Conservation (phyloP, 768 basidiomycete species). For the Coprinopsis sp. region DNA sequence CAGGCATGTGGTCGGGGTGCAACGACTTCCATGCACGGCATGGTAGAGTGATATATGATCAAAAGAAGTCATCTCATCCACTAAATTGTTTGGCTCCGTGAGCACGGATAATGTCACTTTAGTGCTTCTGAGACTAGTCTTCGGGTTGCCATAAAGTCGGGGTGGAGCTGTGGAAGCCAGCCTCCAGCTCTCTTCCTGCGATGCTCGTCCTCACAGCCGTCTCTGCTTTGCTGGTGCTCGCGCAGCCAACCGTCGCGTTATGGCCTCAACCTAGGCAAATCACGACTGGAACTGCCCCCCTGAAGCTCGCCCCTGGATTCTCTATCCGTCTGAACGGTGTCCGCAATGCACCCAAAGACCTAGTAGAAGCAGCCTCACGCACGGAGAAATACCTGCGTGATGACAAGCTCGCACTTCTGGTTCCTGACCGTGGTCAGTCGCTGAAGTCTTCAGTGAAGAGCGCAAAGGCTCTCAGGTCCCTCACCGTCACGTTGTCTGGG, state of each 20-base stretch:
- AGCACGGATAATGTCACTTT: no score
- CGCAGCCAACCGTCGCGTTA: constrained; percentile 23
- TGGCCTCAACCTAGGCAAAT: constrained; percentile 41
- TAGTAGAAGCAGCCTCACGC: constrained; percentile 49
- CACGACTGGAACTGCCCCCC: constrained; percentile 34
- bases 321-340: constrained; percentile 41
- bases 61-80: no score
- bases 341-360: constrained; percentile 45
- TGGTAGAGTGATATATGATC: no score
- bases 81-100: no score
- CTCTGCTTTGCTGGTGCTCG: constrained; percentile 17
- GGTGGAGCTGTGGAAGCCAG: no score
- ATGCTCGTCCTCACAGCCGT: constrained; percentile 8
- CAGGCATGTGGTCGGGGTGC: no score
- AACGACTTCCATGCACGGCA: no score
- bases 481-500: constrained; percentile 41
- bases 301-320: constrained; percentile 32
- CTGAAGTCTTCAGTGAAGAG: constrained; percentile 35
- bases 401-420: constrained; percentile 58
- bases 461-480: constrained; percentile 38
- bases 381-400: constrained; percentile 38
- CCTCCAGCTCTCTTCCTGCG: no score
- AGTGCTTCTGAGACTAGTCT: no score
- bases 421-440: constrained; percentile 55
- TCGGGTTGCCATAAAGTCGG: no score